A percentile compares a stretch with the other conserved stretches of the same genome.
Conservation (phyloP, 345 rosid species). For the Rubroshorea leprosula region DNA sequence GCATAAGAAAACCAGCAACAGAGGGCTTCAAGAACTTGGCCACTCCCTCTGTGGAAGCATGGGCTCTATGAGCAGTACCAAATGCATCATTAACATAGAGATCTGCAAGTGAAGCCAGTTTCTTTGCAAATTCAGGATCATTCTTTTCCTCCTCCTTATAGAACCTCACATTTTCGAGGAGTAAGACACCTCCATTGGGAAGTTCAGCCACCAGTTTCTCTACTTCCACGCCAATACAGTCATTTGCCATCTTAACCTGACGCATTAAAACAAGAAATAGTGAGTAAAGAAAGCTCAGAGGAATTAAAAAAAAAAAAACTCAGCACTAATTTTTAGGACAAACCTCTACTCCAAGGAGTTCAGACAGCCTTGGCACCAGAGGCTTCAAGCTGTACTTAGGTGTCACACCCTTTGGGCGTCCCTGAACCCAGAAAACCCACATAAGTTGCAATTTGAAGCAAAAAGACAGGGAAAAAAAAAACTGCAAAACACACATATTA, state of each 20-base stretch:
- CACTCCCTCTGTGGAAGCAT: constrained; percentile 90
- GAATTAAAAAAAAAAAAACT: too few relatives aligned
- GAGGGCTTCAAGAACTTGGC: constrained; percentile 81
- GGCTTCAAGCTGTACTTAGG: constrained; percentile 95
- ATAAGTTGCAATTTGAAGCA: neutral
- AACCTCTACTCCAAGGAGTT: constrained; percentile 81
- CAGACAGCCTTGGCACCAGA: constrained; percentile 81
- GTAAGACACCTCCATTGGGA: constrained; percentile 71
- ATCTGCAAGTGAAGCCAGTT: constrained; percentile 83
- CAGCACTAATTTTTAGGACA: neutral
- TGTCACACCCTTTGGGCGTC: constrained; percentile 93
- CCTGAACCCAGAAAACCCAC: constrained; percentile 42
- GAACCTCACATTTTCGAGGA: constrained; percentile 90
- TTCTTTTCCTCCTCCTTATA: constrained; percentile 95
- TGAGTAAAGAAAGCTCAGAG: neutral
- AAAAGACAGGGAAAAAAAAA: neutral
- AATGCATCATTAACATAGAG: constrained; percentile 89
- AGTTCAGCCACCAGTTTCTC: constrained; percentile 59
- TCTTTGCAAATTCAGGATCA: constrained; percentile 91
- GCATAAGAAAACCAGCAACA: constrained; percentile 95
- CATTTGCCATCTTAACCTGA: constrained; percentile 82
- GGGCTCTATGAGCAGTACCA: constrained; percentile 91
- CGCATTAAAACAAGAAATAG: neutral
- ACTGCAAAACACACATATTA: too few relatives aligned
- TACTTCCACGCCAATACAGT: constrained; percentile 78